Base-by-base conservation (phyloP, 202 grass and related monocot genomes). In the Zizania palustris region DNA sequence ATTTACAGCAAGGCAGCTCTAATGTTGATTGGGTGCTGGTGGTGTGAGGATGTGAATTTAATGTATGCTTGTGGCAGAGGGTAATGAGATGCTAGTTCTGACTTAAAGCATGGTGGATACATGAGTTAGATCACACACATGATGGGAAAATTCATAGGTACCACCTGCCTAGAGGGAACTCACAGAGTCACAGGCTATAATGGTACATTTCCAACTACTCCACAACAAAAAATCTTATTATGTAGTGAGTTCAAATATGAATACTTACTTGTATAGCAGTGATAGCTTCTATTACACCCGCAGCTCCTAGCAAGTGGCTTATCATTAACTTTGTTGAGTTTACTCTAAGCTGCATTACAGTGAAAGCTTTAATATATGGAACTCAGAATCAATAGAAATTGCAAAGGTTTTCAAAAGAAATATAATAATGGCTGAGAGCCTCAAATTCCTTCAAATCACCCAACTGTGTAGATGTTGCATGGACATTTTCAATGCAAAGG, bases 241-340 rank as follows among this genome's bases (percentile, higher is more conserved):
- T 55, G 9, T 55, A 18, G n/a, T 20, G 2, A 12, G 51, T 19
- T 19, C 51, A 55, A 55, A 19, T 55, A n/a, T 19, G 19, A 55
- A 20, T 9, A 55, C n/a, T 60, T 86, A 98, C 96, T 87, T 99
- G 96, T 80, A 99, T 78, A 83, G 75, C 80, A 77, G 89, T 83
- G 54, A 99, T 87, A 83, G 92, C 96, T 96, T 99, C 96, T 63
- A 99, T 85, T 83, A 85, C 96, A 85, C 96, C 96, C 4, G 92
- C 83, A 77, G 89, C 96, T 64, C 96, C 96, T 76, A 99, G 77
- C 68, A 93, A 74, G 79, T 99, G 92, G 21, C 96, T 92, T 28
- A 81, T 99, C 96, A 99, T 99, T 42, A 92, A 99, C 77, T 99
- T 96, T 62, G 92, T 99, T 64, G 96, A 95, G 72, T 99, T 99